Evolutionary conservation across 108 stramenopile species (phyloP), one percentile per base, ranked within the genome.

Genomic region (Nitzschia inconspicua): DNA sequence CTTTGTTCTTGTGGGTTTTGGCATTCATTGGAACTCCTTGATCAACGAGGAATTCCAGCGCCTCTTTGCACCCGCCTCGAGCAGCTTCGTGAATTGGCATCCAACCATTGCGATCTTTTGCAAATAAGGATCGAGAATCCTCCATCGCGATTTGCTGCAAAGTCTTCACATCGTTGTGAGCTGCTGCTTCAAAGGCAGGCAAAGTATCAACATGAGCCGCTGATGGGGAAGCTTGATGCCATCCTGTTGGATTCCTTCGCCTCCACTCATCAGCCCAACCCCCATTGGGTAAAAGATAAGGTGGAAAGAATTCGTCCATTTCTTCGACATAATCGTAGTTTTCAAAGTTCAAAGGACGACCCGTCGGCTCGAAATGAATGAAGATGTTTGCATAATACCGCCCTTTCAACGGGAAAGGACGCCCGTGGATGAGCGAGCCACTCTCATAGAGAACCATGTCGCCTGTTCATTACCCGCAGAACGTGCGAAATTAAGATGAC

Each of bases 371-470:
- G 51, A 87, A 96, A 54, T 96, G 95, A 28, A 96, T 93, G 47
- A 94, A 73, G n/a, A 70, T 60, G 25, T 63, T 70, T 75, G 95
- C 93, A 48, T 73, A 89, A 52, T 47, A 85, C 0, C 72, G 51
- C 14, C 93, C 96, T 49, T 95, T 92, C 57, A 96, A 53, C 3
- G 92, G 74, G 18, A 90, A 89, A 1, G 96, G 93, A 28, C 93
- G 49, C 20, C 89, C 89, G 51, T 92, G 91, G 28, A 87, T 29
- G 49, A 86, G 61, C 16, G 86, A 81, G 19, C 72, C 72, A 46
- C 66, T 71, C 57, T 92, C 91, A 51, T 87, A 97, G n/a, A 95
- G 57, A 2, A 95, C 82, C 86, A 95, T 80, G 58, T 97, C 96
- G 25, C 97, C 93, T n/a, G n/a, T n/a, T n/a, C n/a, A n/a, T n/a